A percentile compares a stretch with the other conserved stretches of the same genome.
These are phyloP conservation scores for Xylaria longipes DNA, from an alignment of 495 filamentous ascomycete species.

Conservation along the genomic window DNA sequence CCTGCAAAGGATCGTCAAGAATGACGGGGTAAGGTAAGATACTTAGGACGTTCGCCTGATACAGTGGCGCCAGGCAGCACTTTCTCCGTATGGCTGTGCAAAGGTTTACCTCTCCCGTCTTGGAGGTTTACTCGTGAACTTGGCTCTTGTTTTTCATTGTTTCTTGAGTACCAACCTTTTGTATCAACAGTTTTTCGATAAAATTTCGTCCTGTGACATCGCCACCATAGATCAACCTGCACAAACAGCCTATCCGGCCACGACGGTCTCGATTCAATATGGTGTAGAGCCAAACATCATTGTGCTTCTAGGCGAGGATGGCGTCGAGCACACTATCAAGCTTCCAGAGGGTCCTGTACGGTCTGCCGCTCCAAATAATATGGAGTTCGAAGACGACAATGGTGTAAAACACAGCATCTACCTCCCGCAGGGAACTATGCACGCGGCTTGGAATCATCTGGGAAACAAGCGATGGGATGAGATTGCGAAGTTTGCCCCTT, in stretches of 20 bases:
- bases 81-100: no score
- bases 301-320: neutral
- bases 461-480: slow-evolving; percentile 1
- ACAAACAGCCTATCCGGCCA: neutral
- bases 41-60: no score
- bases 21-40: no score
- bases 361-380: neutral
- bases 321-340: neutral
- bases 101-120: no score
- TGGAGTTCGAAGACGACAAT: neutral
- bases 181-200: no score
- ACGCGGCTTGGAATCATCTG: neutral
- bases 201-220: no score
- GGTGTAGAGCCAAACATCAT: neutral
- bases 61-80: no score
- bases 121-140: no score
- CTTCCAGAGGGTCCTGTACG: neutral
- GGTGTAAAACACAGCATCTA: neutral
- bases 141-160: no score
- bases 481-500: neutral
- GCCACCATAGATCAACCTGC: neutral
- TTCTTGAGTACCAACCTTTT: no score
- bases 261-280: neutral
- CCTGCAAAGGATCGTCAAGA: no score
- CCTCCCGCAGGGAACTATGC: neutral